Base-by-base conservation (phyloP, 2,329 filamentous ascomycete species). In the Epichloe uncinata region DNA sequence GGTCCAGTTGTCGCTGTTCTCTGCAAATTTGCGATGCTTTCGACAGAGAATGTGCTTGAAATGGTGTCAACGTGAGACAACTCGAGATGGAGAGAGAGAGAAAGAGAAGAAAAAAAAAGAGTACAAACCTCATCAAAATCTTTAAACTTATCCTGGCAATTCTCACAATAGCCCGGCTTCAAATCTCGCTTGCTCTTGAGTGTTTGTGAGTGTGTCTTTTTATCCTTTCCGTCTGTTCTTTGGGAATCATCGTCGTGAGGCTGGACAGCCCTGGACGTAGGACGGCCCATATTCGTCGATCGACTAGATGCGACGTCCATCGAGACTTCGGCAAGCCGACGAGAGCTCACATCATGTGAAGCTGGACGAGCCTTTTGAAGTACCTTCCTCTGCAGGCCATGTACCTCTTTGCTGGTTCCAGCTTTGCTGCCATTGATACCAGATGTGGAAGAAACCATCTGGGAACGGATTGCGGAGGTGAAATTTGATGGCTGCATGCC, bases 101-200 rank as follows among this genome's bases (percentile, higher is more conserved):
- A 18, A 18, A 18, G 16, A n/a, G 12, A 13, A 6, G 18, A 18
- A 3, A 6, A 26, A 2, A 5, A n/a, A 40, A 61, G 15, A 11
- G 26, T 34, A 49, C 47, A 3, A 42, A 96, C 91, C 75, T 95
- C 88, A 57, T 98, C 91, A 72, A 98, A 98, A 66, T 98, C 93
- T 48, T 89, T 84, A 66, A 95, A 98, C 68, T 97, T 98, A 63
- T 96, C 93, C 64, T 87, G 81, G 68, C 93, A 98, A 65, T 98
- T 98, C 71, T 98, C 93, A 63, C 93, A 98, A 63, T 97, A 98
- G 13, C 93, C 93, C 33, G 93, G 89, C 69, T 96, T 97, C 9
- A 87, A 77, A 57, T 97, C 91, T 60, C 83, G 84, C 67, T 86
- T 87, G 60, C 81, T 82, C 68, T 84, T 82, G 54, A 60, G 69